Conservation (phyloP, 2,329 filamentous ascomycete genomes). For the Colletotrichum phormii region DNA sequence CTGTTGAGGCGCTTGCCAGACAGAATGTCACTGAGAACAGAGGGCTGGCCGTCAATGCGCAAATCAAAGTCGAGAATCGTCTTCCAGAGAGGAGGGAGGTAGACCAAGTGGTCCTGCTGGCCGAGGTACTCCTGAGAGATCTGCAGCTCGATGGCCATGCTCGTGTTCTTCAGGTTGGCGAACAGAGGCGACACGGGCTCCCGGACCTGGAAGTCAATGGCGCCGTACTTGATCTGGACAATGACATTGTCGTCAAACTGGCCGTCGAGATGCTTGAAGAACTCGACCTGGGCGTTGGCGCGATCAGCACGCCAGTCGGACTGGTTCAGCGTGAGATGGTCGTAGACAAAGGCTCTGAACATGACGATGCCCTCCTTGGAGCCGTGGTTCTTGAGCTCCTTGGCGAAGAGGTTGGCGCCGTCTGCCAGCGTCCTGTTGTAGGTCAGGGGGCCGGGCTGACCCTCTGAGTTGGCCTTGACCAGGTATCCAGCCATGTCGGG, state of each 20-base stretch:
- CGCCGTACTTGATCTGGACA: slow-evolving; percentile 79
- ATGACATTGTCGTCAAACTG: slow-evolving; percentile 78
- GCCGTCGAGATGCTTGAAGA: slow-evolving; percentile 72
- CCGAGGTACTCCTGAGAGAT: slow-evolving; percentile 78
- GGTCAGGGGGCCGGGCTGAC: slow-evolving; percentile 75
- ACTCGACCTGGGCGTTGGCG: slow-evolving; percentile 76
- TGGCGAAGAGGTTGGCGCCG: slow-evolving; percentile 76
- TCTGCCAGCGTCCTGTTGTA: slow-evolving; percentile 78
- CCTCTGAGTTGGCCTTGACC: slow-evolving; percentile 79
- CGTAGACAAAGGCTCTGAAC: slow-evolving; percentile 80
- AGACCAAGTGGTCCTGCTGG: slow-evolving; percentile 77
- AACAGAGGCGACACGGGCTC: slow-evolving; percentile 76
- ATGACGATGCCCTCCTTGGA: slow-evolving; percentile 65
- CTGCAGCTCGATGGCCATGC: slow-evolving; percentile 71
- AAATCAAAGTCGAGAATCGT: slow-evolving; percentile 76
- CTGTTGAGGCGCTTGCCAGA: slow-evolving; percentile 69
- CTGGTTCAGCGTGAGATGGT: slow-evolving; percentile 59
- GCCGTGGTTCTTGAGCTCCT: slow-evolving; percentile 65
- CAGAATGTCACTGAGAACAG: slow-evolving; percentile 69
- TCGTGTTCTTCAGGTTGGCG: slow-evolving; percentile 57
- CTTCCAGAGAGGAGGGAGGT: slow-evolving; percentile 76
- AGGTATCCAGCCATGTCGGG: slow-evolving; percentile 78
- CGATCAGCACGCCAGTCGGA: slow-evolving; percentile 74
- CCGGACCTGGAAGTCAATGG: slow-evolving; percentile 80
- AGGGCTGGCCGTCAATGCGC: slow-evolving; percentile 66